Evolutionary conservation across 306 rosid species (phyloP), one percentile per base, ranked within the genome.

Genomic region (Vicia faba): DNA sequence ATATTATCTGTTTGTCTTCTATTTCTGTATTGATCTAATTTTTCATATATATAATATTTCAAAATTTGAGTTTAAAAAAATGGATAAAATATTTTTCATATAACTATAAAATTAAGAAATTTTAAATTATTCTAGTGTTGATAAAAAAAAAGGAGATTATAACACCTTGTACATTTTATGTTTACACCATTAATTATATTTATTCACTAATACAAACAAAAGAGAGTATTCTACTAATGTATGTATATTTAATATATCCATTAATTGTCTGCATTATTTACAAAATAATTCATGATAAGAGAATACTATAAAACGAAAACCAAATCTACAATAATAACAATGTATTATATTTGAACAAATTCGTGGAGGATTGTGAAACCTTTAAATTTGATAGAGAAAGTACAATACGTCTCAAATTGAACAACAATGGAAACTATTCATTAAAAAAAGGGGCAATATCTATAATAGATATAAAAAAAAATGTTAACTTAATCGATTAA

Each of bases 361-460:
- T 62, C 36, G 51, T 62, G 53, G 36, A 41, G 38, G 36, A 23
- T 41, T 62, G 28, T 59, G 64, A 59, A 59, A 8, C 45, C 64
- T 15, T 14, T 28, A 25, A 72, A 48, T 20, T 68, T 39, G 12
- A 14, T 8, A n/a, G 1, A 64, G 7, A 49, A 49, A 68, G 14
- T 15, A 40, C 23, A 39, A 62, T 46, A 54, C 46, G 38, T 46
- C 60, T 53, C 44, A 75, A 68, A 49, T 44, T 68, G 79, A 51
- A 50, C 41, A 61, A 38, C 63, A 46, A 1, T 18, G 50, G 19
- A 16, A 54, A 31, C 5, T 16, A 16, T 28, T 16, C 11, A 53
- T 53, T 11, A 20, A 20, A 7, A 64, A 29, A 50, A 12, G 7
- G 11, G 14, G 28, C 18, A 35, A 10, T 25, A 25, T 48, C 54